These are phyloP conservation scores for Trichoderma koningiopsis DNA, from an alignment of 2,329 filamentous ascomycete genomes.

Conservation along the genomic window DNA sequence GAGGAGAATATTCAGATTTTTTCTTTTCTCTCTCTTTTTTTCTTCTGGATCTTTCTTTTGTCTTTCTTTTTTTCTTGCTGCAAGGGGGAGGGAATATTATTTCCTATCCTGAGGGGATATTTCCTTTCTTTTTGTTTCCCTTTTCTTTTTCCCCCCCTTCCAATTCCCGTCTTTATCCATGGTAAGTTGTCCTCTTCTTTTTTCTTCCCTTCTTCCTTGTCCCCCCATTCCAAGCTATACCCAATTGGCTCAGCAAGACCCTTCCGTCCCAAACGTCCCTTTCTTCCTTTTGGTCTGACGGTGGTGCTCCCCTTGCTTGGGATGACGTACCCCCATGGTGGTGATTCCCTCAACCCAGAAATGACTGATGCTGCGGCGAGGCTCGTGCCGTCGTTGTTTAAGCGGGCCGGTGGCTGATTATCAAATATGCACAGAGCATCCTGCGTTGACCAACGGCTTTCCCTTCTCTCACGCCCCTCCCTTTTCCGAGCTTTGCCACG, in stretches of 20 bases:
- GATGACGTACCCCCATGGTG: conserved; percentile 18
- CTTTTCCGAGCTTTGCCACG: background rate
- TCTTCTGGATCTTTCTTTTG: background rate
- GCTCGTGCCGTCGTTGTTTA: conserved; percentile 10
- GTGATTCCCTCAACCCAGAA: background rate
- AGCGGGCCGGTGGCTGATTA: conserved; percentile 24
- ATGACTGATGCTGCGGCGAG: background rate
- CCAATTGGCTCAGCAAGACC: background rate
- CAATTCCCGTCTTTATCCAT: background rate
- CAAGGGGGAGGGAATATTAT: background rate
- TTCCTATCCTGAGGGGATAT: background rate
- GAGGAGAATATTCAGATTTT: background rate
- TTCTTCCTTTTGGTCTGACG: background rate
- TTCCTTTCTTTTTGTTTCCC: background rate
- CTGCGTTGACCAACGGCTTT: conserved; percentile 17
- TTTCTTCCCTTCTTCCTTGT: background rate
- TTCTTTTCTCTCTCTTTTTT: background rate
- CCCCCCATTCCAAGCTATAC: background rate
- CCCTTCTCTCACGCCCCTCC: conserved; percentile 13
- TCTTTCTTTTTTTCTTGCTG: background rate
- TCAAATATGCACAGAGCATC: conserved; percentile 25
- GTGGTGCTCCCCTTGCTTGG: background rate
- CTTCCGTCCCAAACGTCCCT: background rate
- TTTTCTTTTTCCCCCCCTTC: background rate
- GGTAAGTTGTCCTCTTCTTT: conserved; percentile 15